These are phyloP conservation scores for Aristolochia californica DNA, from an alignment of 164 flowering plant species.

Conservation along the genomic window DNA sequence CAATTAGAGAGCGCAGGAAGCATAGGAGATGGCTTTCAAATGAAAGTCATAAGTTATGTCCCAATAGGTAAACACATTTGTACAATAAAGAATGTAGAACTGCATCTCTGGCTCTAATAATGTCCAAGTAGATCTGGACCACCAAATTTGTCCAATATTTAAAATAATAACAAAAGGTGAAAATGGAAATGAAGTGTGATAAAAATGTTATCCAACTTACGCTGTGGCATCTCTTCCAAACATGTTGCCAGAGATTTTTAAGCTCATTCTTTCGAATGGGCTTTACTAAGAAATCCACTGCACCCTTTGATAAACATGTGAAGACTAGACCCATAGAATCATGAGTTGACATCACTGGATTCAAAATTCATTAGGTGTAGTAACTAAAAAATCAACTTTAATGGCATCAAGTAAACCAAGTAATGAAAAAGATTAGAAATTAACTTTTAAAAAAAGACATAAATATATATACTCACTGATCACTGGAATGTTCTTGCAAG, in stretches of 20 bases:
- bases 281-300: conserved; percentile 61
- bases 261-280: conserved; percentile 73
- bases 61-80: not conserved
- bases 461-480: conserved; percentile 52
- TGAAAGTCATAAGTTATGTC: not conserved
- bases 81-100: too few species aligned
- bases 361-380: conserved; percentile 24
- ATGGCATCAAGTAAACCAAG: not conserved
- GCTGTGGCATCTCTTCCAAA: conserved; percentile 60
- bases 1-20: not conserved
- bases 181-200: not conserved
- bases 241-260: conserved; percentile 72
- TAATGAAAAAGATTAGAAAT: not conserved
- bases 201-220: conserved; percentile 24
- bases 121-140: not conserved
- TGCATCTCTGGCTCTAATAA: too few species aligned
- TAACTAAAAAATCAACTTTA: conserved; percentile 9
- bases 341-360: conserved; percentile 71
- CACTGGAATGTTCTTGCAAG: conserved; percentile 60
- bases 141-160: too few species aligned
- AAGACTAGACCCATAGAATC: conserved; percentile 68
- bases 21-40: not conserved
- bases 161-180: not conserved
- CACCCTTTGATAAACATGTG: conserved; percentile 61
- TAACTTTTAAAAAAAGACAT: not conserved